These are phyloP conservation scores for Metschnikowia baotianmanensis DNA, from an alignment of 805 yeast species.

Conservation along the genomic window DNA sequence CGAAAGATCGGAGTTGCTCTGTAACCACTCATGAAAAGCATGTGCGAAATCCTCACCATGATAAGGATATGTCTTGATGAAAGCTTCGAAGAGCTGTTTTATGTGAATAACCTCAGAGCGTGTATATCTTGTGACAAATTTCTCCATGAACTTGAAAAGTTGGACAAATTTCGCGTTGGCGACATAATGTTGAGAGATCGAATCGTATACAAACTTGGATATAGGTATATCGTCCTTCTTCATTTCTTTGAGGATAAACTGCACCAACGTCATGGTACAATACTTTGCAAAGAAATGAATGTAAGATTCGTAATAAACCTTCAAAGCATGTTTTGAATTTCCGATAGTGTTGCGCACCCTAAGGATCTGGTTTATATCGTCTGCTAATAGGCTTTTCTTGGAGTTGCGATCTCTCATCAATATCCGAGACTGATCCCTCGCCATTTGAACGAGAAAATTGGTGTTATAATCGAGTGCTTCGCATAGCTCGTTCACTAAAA, in stretches of 20 bases:
- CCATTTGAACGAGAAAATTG: conserved; percentile 25
- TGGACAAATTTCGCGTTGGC: conserved; percentile 29
- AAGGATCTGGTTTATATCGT: conserved; percentile 26
- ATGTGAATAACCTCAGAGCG: conserved; percentile 24
- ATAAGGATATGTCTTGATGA: conserved; percentile 34
- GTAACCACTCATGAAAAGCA: conserved; percentile 22
- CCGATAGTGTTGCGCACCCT: conserved; percentile 12
- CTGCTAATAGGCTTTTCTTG: conserved; percentile 26
- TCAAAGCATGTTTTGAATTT: conserved; percentile 18
- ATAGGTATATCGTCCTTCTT: conserved; percentile 24
- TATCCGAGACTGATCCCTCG: conserved; percentile 26
- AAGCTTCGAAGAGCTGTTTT: conserved; percentile 28
- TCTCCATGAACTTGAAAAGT: conserved; percentile 25
- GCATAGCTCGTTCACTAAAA: conserved; percentile 21
- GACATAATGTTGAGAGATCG: conserved; percentile 27
- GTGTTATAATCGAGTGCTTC: conserved; percentile 20
- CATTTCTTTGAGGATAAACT: conserved; percentile 26
- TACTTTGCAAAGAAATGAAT: conserved; percentile 29
- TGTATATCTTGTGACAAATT: conserved; percentile 16
- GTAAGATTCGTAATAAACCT: conserved; percentile 28
- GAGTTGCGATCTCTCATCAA: conserved; percentile 24
- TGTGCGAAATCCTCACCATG: conserved; percentile 25
- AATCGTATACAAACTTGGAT: conserved; percentile 20
- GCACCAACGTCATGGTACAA: conserved; percentile 28
- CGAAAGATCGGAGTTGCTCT: conserved; percentile 6